Conservation (phyloP, 257 asterid genomes). For the Ajuga chamaepitys region DNA sequence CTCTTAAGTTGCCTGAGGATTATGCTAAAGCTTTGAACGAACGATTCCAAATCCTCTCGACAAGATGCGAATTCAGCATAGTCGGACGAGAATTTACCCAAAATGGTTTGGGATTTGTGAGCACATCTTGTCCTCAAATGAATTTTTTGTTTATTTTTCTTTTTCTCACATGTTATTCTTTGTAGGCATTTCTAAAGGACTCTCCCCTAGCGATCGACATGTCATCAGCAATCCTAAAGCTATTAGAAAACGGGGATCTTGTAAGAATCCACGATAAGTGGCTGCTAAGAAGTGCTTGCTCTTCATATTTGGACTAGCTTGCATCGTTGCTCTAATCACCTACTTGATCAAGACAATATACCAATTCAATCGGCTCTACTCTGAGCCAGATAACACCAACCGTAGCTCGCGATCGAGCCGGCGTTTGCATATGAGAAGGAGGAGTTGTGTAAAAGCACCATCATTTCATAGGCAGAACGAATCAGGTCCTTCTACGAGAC, state of each 20-base stretch:
- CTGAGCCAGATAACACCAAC: constrained; percentile 11
- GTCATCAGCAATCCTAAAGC: constrained; percentile 47
- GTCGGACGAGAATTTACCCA: constrained; percentile 53
- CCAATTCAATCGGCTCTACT: constrained; percentile 20
- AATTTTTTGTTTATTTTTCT: no score
- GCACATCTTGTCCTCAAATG: constrained; percentile 11
- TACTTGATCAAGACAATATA: constrained; percentile 22
- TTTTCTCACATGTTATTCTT: not conserved
- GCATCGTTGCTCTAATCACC: constrained; percentile 36
- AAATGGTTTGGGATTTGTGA: constrained; percentile 69
- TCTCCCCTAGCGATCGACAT: constrained; percentile 50
- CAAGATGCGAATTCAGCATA: constrained; percentile 41
- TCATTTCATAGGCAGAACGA: not conserved
- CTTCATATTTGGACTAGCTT: constrained; percentile 38
- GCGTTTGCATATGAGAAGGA: constrained; percentile 49
- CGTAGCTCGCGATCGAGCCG: constrained; percentile 26
- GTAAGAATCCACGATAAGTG: constrained; percentile 53
- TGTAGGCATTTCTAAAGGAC: constrained; percentile 56
- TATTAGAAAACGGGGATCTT: constrained; percentile 53
- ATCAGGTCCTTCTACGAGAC: not conserved
- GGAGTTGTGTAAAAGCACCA: constrained; percentile 25
- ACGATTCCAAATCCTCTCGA: constrained; percentile 49
- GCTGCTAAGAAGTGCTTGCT: constrained; percentile 44
- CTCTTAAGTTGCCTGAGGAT: constrained; percentile 50
- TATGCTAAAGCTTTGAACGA: constrained; percentile 39